Percentiles rank a stretch among this genome's conserved stretches.
Evolutionary conservation across 2,329 filamentous ascomycete genomes (phyloP).

Genomic region (Pestalotiopsis sp.): DNA sequence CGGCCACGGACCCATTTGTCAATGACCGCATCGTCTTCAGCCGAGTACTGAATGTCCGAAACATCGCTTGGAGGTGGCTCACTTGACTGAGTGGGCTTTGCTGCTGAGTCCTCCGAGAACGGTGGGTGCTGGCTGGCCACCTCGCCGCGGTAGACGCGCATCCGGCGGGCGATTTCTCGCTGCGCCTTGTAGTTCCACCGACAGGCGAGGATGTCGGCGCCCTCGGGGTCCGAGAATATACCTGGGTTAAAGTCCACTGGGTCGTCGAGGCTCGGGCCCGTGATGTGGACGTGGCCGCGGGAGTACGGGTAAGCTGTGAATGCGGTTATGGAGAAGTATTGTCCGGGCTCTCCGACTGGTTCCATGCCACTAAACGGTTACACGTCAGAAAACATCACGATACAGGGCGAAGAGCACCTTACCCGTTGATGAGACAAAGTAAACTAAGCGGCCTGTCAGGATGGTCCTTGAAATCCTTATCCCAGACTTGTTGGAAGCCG

Average conservation of each 20-base stretch:
- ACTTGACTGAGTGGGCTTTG: constrained; percentile 29
- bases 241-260: constrained; percentile 54
- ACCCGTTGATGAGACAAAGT: constrained; percentile 2
- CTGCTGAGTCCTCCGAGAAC: constrained; percentile 39
- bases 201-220: constrained; percentile 54
- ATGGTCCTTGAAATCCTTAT: constrained; percentile 20
- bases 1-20: constrained; percentile 38
- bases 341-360: constrained; percentile 15
- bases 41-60: constrained; percentile 41
- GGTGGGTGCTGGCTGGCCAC: constrained; percentile 40
- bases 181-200: constrained; percentile 63
- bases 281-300: constrained; percentile 59
- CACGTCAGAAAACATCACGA: neutral
- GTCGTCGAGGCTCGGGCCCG: constrained; percentile 33
- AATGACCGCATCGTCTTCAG: constrained; percentile 46
- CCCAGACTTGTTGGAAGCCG: constrained; percentile 23
- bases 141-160: constrained; percentile 48
- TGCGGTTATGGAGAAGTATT: constrained; percentile 51
- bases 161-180: constrained; percentile 57
- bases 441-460: constrained; percentile 21
- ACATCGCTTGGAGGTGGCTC: constrained; percentile 22
- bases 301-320: constrained; percentile 60
- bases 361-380: neutral
- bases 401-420: neutral
- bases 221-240: constrained; percentile 44